Evolutionary conservation across 345 rosid genomes (phyloP).

Genomic region (Viola odorata): DNA sequence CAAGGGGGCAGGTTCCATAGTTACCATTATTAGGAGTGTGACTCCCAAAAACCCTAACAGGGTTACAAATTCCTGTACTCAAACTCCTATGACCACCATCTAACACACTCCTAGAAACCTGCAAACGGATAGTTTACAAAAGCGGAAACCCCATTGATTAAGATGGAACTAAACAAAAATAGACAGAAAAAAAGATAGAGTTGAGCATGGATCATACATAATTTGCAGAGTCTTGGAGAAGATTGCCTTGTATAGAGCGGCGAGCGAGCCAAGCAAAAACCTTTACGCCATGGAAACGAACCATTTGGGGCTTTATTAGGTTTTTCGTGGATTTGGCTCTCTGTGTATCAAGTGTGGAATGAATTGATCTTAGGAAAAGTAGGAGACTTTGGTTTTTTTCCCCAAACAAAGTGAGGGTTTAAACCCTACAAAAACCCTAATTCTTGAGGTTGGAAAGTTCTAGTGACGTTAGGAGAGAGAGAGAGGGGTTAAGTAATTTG

Average conservation of each 20-base stretch:
- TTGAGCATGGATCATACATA: conserved; percentile 25
- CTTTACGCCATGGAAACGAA: conserved; percentile 54
- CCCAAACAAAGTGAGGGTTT: not conserved
- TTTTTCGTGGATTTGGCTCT: not conserved
- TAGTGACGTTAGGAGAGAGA: not conserved
- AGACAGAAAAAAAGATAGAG: not conserved
- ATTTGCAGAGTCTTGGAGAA: conserved; percentile 23
- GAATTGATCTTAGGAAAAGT: no score
- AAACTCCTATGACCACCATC: conserved; percentile 46
- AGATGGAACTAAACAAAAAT: not conserved
- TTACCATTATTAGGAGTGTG: conserved; percentile 34
- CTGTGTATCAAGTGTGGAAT: not conserved
- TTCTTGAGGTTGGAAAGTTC: conserved; percentile 10
- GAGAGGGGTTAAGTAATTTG: not conserved
- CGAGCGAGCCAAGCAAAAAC: conserved; percentile 47
- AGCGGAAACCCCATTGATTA: not conserved
- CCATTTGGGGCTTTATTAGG: conserved; percentile 36
- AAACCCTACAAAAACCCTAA: conserved; percentile 42
- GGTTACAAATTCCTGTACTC: conserved; percentile 26
- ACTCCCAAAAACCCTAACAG: conserved; percentile 23
- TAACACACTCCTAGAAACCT: conserved; percentile 34
- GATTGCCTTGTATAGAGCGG: conserved; percentile 36
- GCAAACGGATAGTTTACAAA: conserved; percentile 13
- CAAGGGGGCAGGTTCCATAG: not conserved
- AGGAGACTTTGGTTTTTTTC: no score